These are phyloP conservation scores for Quaeritorhiza haematococci DNA, from an alignment of 371 early-diverging fungal genomes.

Conservation along the genomic window DNA sequence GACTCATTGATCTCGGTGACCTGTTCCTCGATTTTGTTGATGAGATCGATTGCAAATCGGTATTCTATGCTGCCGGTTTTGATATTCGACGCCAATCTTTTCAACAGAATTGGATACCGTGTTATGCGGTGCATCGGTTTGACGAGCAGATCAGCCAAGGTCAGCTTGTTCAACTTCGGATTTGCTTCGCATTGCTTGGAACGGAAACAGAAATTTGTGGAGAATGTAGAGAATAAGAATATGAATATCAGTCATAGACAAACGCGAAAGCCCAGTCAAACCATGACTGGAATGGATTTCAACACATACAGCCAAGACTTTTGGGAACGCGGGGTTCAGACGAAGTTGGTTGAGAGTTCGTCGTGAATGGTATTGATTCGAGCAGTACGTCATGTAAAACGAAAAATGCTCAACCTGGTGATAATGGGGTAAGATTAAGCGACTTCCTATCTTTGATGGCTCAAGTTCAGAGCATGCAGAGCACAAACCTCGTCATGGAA, in stretches of 20 bases:
- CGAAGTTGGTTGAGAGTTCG: conserved; percentile 12
- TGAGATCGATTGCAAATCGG: conserved; percentile 20
- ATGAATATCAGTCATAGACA: neutral
- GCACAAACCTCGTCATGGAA: conserved; percentile 8
- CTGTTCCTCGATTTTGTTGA: conserved; percentile 27
- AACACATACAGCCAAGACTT: conserved; percentile 9
- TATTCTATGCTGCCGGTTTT: conserved; percentile 9
- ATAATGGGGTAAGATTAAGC: too few species aligned
- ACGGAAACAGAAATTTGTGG: neutral
- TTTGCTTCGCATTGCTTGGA: conserved; percentile 33
- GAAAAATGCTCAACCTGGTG: conserved; percentile 17
- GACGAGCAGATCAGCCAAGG: conserved; percentile 39
- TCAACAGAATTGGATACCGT: conserved; percentile 40
- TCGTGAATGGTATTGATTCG: conserved; percentile 33
- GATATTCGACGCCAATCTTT: conserved; percentile 23
- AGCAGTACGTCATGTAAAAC: conserved; percentile 28
- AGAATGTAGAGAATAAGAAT: neutral
- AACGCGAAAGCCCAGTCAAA: too few species aligned
- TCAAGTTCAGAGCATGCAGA: too few species aligned
- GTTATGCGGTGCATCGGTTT: conserved; percentile 49
- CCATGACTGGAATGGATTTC: neutral
- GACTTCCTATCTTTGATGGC: too few species aligned
- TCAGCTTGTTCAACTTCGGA: conserved; percentile 37
- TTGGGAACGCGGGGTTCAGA: conserved; percentile 13
- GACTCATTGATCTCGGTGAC: conserved; percentile 32